Conservation (phyloP, 139 green algal genomes). For the Microglena sp. region DNA sequence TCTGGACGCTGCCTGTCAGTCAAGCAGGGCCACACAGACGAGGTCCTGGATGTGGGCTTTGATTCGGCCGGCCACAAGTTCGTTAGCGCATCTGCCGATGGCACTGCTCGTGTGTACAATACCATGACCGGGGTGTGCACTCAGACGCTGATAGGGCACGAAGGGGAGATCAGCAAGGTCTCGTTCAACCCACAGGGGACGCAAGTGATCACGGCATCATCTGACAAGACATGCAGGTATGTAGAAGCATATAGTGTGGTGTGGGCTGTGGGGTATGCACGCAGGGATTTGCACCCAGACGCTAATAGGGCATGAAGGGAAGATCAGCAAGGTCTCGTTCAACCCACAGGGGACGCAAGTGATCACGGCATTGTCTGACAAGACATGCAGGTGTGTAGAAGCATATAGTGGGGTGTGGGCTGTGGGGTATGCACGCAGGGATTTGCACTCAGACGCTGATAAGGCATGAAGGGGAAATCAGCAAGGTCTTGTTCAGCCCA, state of each 20-base stretch:
- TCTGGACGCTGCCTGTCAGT: conserved; percentile 46
- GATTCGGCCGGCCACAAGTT: conserved; percentile 47
- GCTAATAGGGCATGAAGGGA: conserved; percentile 50
- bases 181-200: conserved; percentile 61
- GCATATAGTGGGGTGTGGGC: conserved; percentile 37
- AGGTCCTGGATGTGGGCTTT: conserved; percentile 65
- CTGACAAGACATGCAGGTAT: conserved; percentile 44
- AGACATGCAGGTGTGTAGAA: conserved; percentile 42
- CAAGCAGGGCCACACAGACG: conserved; percentile 59
- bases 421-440: conserved; percentile 35
- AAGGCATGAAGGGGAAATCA: conserved; percentile 62
- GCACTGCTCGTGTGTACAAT: conserved; percentile 48
- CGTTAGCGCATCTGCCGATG: conserved; percentile 53
- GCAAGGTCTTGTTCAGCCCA: conserved; percentile 65
- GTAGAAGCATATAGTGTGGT: too few relatives aligned
- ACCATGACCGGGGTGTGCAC: conserved; percentile 34
- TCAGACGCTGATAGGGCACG: conserved; percentile 47
- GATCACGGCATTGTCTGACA: conserved; percentile 51
- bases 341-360: conserved; percentile 53
- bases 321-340: conserved; percentile 69
- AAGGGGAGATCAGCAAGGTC: conserved; percentile 65
- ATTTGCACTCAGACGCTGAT: conserved; percentile 40
- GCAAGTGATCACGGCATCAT: conserved; percentile 44
- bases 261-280: conserved; percentile 26
- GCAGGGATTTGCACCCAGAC: conserved; percentile 43